Conservation (phyloP, 768 basidiomycete genomes). For the Boletus fagicola region DNA sequence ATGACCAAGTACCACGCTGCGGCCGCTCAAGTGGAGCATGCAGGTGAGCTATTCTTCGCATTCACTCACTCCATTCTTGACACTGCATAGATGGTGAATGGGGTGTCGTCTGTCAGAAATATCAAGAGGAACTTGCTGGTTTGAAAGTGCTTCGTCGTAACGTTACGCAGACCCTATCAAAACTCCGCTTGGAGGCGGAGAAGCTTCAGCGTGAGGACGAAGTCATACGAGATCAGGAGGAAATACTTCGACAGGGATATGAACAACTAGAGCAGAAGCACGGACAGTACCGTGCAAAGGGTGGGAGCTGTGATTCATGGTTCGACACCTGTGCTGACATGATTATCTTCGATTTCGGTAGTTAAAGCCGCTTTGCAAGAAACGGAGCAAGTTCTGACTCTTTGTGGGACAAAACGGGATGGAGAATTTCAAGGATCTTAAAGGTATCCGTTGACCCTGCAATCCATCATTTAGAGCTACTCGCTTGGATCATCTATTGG, state of each 20-base stretch:
- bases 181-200: slow-evolving; percentile 40
- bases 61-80: slow-evolving; percentile 1
- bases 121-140: slow-evolving; percentile 60
- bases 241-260: slow-evolving; percentile 37
- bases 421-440: slow-evolving; percentile 15
- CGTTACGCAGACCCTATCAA: slow-evolving; percentile 43
- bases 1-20: slow-evolving; percentile 47
- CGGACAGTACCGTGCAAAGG: slow-evolving; percentile 40
- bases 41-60: slow-evolving; percentile 29
- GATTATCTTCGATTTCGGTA: slow-evolving; percentile 13
- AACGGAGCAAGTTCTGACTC: slow-evolving; percentile 42
- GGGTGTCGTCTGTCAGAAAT: slow-evolving; percentile 53
- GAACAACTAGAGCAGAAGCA: slow-evolving; percentile 43
- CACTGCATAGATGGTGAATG: slow-evolving; percentile 52
- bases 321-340: slow-evolving; percentile 6
- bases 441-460: neutral
- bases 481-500: neutral
- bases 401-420: slow-evolving; percentile 47
- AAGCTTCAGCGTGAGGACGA: slow-evolving; percentile 41
- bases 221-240: slow-evolving; percentile 41
- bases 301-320: slow-evolving; percentile 23
- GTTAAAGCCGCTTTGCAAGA: slow-evolving; percentile 45
- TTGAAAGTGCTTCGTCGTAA: slow-evolving; percentile 56
- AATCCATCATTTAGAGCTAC: neutral
- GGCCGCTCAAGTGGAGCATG: slow-evolving; percentile 40